A percentile compares a stretch with the other conserved stretches of the same genome.
phyloP scores from a whole-genome alignment of 345 rosid species.

The Pugionium dolabratum region DNA sequence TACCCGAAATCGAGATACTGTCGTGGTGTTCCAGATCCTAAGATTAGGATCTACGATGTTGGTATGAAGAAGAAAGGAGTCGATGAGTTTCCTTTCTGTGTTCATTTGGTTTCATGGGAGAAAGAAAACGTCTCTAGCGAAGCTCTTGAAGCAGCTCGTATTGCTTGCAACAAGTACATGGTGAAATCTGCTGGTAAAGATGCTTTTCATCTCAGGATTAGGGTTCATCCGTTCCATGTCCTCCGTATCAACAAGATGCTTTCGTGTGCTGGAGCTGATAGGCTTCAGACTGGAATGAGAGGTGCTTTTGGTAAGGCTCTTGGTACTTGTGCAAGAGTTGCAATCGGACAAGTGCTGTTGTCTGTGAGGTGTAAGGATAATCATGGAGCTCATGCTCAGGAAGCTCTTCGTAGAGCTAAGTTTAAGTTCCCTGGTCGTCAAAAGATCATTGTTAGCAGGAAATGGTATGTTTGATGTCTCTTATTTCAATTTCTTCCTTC shows the following conservation, averaged over 20 bases:
- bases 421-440: constrained; percentile 67
- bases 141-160: constrained; percentile 61
- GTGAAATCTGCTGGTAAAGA: constrained; percentile 60
- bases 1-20: not conserved
- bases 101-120: constrained; percentile 61
- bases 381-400: constrained; percentile 54
- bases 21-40: constrained; percentile 32
- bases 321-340: constrained; percentile 54
- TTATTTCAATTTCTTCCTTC: not conserved
- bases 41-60: constrained; percentile 61
- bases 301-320: constrained; percentile 64
- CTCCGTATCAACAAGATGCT: constrained; percentile 64
- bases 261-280: constrained; percentile 69
- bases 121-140: constrained; percentile 62
- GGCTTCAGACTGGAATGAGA: constrained; percentile 61
- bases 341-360: constrained; percentile 55
- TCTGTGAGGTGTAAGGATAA: constrained; percentile 56
- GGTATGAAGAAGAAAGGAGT: constrained; percentile 66
- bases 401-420: constrained; percentile 60
- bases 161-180: constrained; percentile 63
- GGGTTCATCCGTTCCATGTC: constrained; percentile 64
- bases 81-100: constrained; percentile 60
- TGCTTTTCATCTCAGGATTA: constrained; percentile 52
- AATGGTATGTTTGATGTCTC: constrained; percentile 44
- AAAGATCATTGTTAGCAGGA: constrained; percentile 63